Evolutionary conservation across 1,284 basidiomycete genomes (phyloP), one percentile per base, ranked within the genome.

Genomic region (Porodaedalea pini): DNA sequence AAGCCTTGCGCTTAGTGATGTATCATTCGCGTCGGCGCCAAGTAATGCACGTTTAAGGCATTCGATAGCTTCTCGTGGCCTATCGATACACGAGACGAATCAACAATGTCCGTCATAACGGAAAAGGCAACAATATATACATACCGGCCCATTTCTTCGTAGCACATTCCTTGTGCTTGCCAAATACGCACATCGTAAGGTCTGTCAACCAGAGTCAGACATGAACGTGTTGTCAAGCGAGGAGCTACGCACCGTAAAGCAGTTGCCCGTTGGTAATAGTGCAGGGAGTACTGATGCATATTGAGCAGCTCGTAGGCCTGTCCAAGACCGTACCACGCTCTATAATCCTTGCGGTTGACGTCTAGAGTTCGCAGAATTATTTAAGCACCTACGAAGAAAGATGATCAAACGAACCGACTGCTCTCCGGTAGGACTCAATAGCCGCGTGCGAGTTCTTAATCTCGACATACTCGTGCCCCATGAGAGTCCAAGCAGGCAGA

Each of bases 361-460:
- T 98, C 96, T 85, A 61, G 4, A 56, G 63, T 58, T 41, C 61
- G 32, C 36, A 31, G 17, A 44, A 56, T 37, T 11, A 32, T 32
- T 23, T 17, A 59, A 37, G 41, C 17, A 27, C 25, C 19, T 6
- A 53, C 31, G 31, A 27, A 47, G 21, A 51, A 56, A 44, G 32
- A 32, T 34, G 25, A 25, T 29, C n/a, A n/a, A 3, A 73, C 88
- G 59, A 70, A 94, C 94, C 92, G 60, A 98, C 87, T 56, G 96
- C 97, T 67, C 94, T 83, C 49, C 97, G 83, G 73, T 99, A 99
- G 27, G 94, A 92, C 73, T 98, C 97, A 56, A 98, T 96, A 1
- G 97, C 97, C 2, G 97, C 96, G 76, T 98, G 95, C 15, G 93
- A 93, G 72, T 99, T 99, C 73, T 98, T 98, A 81, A 98, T 86